Conservation (phyloP, 768 basidiomycete genomes). For the Termitomyces sp. region DNA sequence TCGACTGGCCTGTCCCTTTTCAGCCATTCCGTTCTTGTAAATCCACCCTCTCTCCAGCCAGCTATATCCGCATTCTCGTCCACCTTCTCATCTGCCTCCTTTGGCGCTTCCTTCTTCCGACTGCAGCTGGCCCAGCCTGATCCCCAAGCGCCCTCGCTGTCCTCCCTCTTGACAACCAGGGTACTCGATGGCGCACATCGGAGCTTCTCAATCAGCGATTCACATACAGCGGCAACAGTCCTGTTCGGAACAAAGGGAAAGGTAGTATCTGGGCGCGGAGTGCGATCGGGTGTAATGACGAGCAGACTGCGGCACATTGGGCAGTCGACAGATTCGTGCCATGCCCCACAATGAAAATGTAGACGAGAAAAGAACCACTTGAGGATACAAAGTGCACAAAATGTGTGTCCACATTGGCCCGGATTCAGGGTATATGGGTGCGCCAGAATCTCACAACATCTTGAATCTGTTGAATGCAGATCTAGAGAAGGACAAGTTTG, state of each 20-base stretch:
- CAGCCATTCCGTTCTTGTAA: constrained; percentile 53
- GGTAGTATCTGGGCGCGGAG: constrained; percentile 47
- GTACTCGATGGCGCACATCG: constrained; percentile 32
- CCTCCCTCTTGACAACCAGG: constrained; percentile 41
- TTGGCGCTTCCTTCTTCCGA: constrained; percentile 30
- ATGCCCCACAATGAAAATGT: constrained; percentile 59
- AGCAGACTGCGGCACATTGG: constrained; percentile 62
- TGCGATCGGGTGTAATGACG: constrained; percentile 48
- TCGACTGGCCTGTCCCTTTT: constrained; percentile 50
- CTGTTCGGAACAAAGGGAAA: constrained; percentile 69
- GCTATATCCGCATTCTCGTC: constrained; percentile 34
- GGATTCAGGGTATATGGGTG: constrained; percentile 57
- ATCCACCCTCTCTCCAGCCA: constrained; percentile 55
- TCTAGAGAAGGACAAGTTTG: constrained; percentile 1
- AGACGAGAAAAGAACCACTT: constrained; percentile 70
- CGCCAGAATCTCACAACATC: constrained; percentile 67
- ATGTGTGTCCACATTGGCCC: constrained; percentile 63
- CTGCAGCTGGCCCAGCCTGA: constrained; percentile 33
- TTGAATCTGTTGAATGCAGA: constrained; percentile 23
- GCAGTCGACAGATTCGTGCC: constrained; percentile 69
- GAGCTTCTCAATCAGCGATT: constrained; percentile 52
- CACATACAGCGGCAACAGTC: constrained; percentile 49
- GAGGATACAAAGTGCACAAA: constrained; percentile 64
- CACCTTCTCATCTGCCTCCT: constrained; percentile 33
- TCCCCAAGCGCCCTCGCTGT: constrained; percentile 36